Evolutionary conservation across 2,329 filamentous ascomycete species (phyloP).

Genomic region (Huntiella decipiens): DNA sequence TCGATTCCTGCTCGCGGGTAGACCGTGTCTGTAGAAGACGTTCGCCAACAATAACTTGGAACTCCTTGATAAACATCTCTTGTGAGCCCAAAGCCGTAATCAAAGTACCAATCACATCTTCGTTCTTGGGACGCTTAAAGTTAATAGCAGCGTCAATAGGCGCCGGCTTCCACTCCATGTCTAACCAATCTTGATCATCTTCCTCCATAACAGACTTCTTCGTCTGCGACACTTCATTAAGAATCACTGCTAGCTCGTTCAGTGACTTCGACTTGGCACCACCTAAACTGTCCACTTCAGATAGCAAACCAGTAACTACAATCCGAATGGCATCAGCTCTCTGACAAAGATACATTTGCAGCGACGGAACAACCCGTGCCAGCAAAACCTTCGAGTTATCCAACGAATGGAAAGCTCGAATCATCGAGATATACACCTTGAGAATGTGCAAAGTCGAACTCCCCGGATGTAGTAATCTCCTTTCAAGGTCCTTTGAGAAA

Average conservation of each 20-base stretch:
- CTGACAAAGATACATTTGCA: constrained; percentile 59
- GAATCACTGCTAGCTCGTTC: constrained; percentile 46
- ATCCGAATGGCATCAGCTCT: constrained; percentile 62
- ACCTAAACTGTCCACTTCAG: constrained; percentile 29
- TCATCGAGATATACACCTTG: constrained; percentile 61
- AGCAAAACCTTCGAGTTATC: constrained; percentile 63
- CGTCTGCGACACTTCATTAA: constrained; percentile 41
- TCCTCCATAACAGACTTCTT: constrained; percentile 32
- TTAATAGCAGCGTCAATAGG: constrained; percentile 84
- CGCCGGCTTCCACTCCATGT: constrained; percentile 85
- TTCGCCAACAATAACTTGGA: constrained; percentile 76
- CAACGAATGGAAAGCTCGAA: constrained; percentile 54
- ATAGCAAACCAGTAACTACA: constrained; percentile 55
- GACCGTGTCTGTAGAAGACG: constrained; percentile 50
- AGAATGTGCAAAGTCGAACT: constrained; percentile 59
- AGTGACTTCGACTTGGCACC: constrained; percentile 29
- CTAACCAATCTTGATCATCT: constrained; percentile 68
- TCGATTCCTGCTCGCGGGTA: constrained; percentile 59
- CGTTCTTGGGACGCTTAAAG: constrained; percentile 72
- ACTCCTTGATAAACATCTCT: constrained; percentile 84
- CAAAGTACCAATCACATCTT: constrained; percentile 81
- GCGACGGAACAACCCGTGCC: constrained; percentile 51
- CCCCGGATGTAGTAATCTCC: constrained; percentile 53
- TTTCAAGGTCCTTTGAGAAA: constrained; percentile 47
- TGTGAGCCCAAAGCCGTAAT: constrained; percentile 76